These are phyloP conservation scores for Chaetomium sp. DNA, from an alignment of 2,329 filamentous ascomycete species.

Conservation along the genomic window DNA sequence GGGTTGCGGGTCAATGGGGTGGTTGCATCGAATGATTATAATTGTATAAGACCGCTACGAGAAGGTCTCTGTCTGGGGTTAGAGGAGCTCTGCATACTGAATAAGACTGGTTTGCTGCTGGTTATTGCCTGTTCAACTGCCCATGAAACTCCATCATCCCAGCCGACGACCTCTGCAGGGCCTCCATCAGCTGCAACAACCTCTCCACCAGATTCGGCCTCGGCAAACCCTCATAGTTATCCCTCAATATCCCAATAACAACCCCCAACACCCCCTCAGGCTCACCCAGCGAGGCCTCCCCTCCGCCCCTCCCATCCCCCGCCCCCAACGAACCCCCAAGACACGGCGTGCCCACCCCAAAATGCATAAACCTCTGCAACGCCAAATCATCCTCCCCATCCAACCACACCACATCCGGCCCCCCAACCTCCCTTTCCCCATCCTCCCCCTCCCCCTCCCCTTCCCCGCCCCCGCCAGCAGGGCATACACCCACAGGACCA, in stretches of 20 bases:
- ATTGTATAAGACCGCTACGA: too few species aligned
- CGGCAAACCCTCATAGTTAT: background rate
- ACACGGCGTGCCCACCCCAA: slow-evolving; percentile 9
- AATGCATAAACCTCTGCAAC: slow-evolving; percentile 6
- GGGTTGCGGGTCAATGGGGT: too few species aligned
- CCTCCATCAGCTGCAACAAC: background rate
- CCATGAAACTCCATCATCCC: background rate
- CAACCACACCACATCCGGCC: slow-evolving; percentile 8
- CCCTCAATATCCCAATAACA: background rate
- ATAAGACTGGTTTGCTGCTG: too few species aligned
- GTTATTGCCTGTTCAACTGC: background rate
- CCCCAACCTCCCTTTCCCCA: background rate
- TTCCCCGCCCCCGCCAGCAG: background rate
- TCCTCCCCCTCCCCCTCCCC: background rate
- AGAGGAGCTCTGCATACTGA: too few species aligned
- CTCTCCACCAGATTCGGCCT: background rate
- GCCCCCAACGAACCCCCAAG: background rate
- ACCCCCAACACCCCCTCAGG: background rate
- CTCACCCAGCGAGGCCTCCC: background rate
- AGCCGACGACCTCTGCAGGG: background rate
- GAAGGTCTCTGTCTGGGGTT: too few species aligned
- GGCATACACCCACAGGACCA: background rate
- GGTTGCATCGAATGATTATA: too few species aligned
- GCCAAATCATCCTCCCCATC: slow-evolving; percentile 13
- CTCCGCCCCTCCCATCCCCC: background rate